These are phyloP conservation scores for Sisymbrium altissimum DNA, from an alignment of 345 rosid species.

Conservation along the genomic window DNA sequence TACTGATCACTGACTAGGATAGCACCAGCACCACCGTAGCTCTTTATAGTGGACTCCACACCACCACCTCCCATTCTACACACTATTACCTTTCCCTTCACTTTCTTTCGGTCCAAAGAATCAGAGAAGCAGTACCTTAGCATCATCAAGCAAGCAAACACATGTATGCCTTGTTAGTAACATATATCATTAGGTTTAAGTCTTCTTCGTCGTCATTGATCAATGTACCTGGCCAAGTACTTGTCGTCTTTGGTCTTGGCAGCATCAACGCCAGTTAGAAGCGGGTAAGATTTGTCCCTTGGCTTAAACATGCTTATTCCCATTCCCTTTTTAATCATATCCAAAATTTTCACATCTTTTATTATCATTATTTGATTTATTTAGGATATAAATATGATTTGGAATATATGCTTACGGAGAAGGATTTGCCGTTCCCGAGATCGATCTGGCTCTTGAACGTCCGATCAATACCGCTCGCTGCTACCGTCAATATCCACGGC, in stretches of 20 bases:
- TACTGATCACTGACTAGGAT: slow-evolving; percentile 44
- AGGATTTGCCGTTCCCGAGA: slow-evolving; percentile 58
- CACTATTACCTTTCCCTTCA: slow-evolving; percentile 63
- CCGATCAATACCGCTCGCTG: slow-evolving; percentile 79
- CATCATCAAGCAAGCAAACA: too few species aligned
- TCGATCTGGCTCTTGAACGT: slow-evolving; percentile 58
- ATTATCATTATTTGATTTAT: too few species aligned
- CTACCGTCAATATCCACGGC: slow-evolving; percentile 89
- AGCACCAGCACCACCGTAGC: slow-evolving; percentile 61
- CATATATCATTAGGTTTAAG: too few species aligned
- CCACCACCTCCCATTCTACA: slow-evolving; percentile 52
- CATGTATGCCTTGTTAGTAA: too few species aligned
- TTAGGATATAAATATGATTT: too few species aligned
- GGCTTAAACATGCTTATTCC: slow-evolving; percentile 62
- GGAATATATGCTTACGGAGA: slow-evolving; percentile 42
- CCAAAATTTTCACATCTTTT: background rate
- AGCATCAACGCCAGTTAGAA: slow-evolving; percentile 67
- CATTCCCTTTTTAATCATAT: slow-evolving; percentile 45
- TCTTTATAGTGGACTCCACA: slow-evolving; percentile 59
- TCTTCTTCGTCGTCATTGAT: too few species aligned
- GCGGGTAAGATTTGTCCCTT: slow-evolving; percentile 55
- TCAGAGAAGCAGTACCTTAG: slow-evolving; percentile 53
- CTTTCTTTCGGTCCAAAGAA: slow-evolving; percentile 61
- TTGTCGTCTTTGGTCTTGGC: slow-evolving; percentile 37
- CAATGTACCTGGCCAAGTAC: slow-evolving; percentile 43